Base-by-base conservation (phyloP, 371 early-diverging fungal species). In the Haplosporangium sp. region DNA sequence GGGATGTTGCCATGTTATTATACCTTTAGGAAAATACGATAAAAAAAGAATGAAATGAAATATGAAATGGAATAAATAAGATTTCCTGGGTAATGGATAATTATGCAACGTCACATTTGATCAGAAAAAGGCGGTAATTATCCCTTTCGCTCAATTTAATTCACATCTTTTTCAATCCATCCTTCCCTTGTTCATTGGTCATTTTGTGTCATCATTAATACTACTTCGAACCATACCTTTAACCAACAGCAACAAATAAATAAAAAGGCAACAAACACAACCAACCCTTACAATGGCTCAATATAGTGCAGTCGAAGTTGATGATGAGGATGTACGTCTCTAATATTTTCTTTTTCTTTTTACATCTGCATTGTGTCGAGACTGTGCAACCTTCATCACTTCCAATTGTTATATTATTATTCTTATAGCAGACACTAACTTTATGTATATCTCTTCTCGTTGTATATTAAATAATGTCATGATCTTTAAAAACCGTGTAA, bases 231-330 rank as follows among this genome's bases (percentile, higher is more conserved):
- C 27, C 27, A 27, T 27, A 27, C 27, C 27, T 27, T 27, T 27
- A 27, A 53, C 5, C 42, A 42, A 42, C 58, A 58, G n/a, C 58
- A 57, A 47, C 67, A 55, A 66, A 17, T 50, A 74, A 71, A 74
- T 42, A 68, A 34, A 66, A 65, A 27, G 56, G 57, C 53, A 68
- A 66, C 73, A 50, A 3, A 53, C 53, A 53, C 27, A 53, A 15
- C 50, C 50, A 0, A 15, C 50, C 27, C 27, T 4, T 53, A 20
- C 27, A 53, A 53, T 53, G 53, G 6, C 53, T 53, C 27, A n/a
- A 15, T 79, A 79, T 63, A 79, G 75, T 52, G 75, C 81, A 47
- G 71, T 79, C 69, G 81, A 79, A 61, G 71, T 79, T 47, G 81
- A 79, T 61, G 81, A 79, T 42, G 75, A 74, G 50, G 78, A 73